Evolutionary conservation across 106 monocot species (phyloP).

Genomic region (Dactylorhiza incarnata): DNA sequence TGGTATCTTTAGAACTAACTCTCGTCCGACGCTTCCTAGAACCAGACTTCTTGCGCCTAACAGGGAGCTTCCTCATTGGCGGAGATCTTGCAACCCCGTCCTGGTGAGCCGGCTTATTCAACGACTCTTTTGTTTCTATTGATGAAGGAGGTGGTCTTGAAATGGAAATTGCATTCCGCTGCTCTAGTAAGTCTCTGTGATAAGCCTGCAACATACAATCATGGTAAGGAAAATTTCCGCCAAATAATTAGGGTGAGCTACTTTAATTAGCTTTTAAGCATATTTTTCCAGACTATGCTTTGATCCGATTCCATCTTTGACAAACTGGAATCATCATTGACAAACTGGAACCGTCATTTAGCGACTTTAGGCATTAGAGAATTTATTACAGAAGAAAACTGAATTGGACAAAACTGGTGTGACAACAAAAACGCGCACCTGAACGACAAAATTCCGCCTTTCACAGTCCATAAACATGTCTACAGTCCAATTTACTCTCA

Average conservation of each 20-base stretch:
- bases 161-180: background rate
- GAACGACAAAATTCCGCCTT: slow-evolving; percentile 91
- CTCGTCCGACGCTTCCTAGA: background rate
- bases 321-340: background rate
- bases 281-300: background rate
- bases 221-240: too few relatives aligned
- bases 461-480: slow-evolving; percentile 96
- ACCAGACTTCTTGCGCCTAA: slow-evolving; percentile 3
- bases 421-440: slow-evolving; percentile 31
- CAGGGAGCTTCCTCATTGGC: background rate
- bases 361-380: too few relatives aligned
- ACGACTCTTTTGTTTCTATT: background rate
- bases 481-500: slow-evolving; percentile 58
- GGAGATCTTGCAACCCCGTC: background rate
- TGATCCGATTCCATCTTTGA: background rate
- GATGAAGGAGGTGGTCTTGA: background rate
- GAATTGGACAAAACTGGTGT: background rate
- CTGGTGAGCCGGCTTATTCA: background rate
- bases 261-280: background rate
- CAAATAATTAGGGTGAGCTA: background rate
- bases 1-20: background rate
- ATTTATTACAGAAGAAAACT: background rate
- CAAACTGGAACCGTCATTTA: too few relatives aligned
- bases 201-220: slow-evolving; percentile 2
- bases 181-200: slow-evolving; percentile 11